These are phyloP conservation scores for Jackrogersella minutella DNA, from an alignment of 495 filamentous ascomycete genomes.

Conservation along the genomic window DNA sequence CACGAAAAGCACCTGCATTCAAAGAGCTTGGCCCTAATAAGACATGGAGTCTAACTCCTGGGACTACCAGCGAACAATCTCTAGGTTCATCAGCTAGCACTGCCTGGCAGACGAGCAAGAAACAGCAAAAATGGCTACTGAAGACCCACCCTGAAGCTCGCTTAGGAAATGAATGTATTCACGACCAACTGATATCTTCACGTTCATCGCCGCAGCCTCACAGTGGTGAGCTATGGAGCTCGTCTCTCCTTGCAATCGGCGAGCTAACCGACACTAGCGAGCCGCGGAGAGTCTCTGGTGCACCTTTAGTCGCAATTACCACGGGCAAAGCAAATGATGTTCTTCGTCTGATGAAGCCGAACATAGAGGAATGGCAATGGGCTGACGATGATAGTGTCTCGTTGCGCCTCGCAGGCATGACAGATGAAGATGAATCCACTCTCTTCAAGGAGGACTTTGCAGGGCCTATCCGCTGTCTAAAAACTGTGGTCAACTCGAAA, in stretches of 20 bases:
- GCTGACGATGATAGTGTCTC: slow-evolving; percentile 45
- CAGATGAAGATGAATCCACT: slow-evolving; percentile 48
- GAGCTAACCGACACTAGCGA: slow-evolving; percentile 48
- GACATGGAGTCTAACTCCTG: slow-evolving; percentile 46
- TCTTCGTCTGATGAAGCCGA: slow-evolving; percentile 57
- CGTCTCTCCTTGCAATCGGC: slow-evolving; percentile 47
- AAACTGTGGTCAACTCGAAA: slow-evolving; percentile 63
- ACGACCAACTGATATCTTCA: slow-evolving; percentile 42
- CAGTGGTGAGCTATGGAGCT: slow-evolving; percentile 8
- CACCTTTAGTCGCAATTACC: slow-evolving; percentile 55
- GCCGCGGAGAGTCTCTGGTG: slow-evolving; percentile 22
- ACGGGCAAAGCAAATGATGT: slow-evolving; percentile 61
- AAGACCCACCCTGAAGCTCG: slow-evolving; percentile 50
- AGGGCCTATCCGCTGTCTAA: slow-evolving; percentile 69
- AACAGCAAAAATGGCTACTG: slow-evolving; percentile 50
- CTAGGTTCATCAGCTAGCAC: slow-evolving; percentile 21
- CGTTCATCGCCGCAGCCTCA: slow-evolving; percentile 19
- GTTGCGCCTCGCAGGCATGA: slow-evolving; percentile 48
- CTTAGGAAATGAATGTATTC: slow-evolving; percentile 41
- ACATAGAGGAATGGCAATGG: slow-evolving; percentile 57
- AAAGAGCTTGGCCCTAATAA: slow-evolving; percentile 49
- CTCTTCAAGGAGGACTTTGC: slow-evolving; percentile 65
- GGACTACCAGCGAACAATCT: slow-evolving; percentile 5
- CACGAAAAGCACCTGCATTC: slow-evolving; percentile 47
- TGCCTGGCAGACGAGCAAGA: slow-evolving; percentile 26